These are phyloP conservation scores for Trypanosoma theileri DNA, from an alignment of 208 protist species.

Conservation along the genomic window DNA sequence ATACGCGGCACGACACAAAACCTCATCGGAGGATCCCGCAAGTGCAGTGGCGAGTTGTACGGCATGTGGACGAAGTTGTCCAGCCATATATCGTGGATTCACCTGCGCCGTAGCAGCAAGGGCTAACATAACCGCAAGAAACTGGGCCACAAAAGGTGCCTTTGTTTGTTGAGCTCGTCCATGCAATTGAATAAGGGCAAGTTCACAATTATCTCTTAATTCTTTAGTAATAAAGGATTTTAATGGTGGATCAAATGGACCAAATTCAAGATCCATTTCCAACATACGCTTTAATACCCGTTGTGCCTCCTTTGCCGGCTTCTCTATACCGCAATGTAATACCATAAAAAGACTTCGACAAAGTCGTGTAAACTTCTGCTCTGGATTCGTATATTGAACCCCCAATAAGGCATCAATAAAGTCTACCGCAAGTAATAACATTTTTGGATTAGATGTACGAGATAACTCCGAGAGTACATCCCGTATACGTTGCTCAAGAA, in stretches of 20 bases:
- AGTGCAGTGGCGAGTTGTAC: conserved; percentile 80
- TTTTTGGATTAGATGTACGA: conserved; percentile 46
- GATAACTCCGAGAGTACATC: conserved; percentile 76
- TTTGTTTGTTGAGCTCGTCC: conserved; percentile 64
- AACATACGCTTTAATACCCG: conserved; percentile 79
- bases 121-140: conserved; percentile 75
- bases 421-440: conserved; percentile 56
- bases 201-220: conserved; percentile 79
- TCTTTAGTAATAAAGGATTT: conserved; percentile 86
- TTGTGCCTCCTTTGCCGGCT: conserved; percentile 67
- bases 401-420: conserved; percentile 82
- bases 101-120: conserved; percentile 70
- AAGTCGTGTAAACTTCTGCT: conserved; percentile 78
- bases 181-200: conserved; percentile 79
- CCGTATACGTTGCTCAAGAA: conserved; percentile 83
- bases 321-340: conserved; percentile 70
- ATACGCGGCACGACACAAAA: conserved; percentile 70
- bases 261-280: conserved; percentile 47
- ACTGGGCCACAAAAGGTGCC: conserved; percentile 62
- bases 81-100: conserved; percentile 73
- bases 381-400: conserved; percentile 79
- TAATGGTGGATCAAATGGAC: conserved; percentile 54
- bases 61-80: conserved; percentile 51
- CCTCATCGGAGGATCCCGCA: conserved; percentile 54
- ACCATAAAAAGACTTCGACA: conserved; percentile 78